These are phyloP conservation scores for Clitoria ternatea DNA, from an alignment of 306 rosid species.

Conservation along the genomic window DNA sequence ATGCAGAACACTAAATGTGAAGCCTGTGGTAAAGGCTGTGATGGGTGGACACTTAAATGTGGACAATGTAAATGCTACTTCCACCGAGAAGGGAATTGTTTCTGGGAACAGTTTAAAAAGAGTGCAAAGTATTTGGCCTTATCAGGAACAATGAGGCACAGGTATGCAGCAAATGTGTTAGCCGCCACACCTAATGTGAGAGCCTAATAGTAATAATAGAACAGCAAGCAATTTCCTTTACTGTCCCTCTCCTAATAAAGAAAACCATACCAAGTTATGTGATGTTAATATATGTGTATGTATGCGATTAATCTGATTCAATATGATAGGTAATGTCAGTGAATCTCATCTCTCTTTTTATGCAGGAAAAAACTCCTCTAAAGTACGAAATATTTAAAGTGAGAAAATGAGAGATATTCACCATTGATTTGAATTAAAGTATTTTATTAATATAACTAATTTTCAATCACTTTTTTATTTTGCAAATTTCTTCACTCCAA, in stretches of 20 bases:
- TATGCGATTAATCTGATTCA: not conserved
- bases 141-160: not conserved
- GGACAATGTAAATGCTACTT: not conserved
- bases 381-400: too few relatives aligned
- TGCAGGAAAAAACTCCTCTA: too few relatives aligned
- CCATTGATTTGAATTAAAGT: too few relatives aligned
- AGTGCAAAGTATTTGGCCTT: not conserved
- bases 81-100: not conserved
- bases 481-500: too few relatives aligned
- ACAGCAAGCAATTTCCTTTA: not conserved
- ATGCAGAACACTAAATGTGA: not conserved
- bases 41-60: constrained; percentile 7
- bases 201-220: not conserved
- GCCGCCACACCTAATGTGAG: not conserved
- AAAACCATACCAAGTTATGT: not conserved
- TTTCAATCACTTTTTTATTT: too few relatives aligned
- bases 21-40: not conserved
- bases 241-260: not conserved
- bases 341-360: not conserved
- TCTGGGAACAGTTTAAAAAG: not conserved
- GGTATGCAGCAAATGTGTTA: constrained; percentile 1
- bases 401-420: too few relatives aligned
- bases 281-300: too few relatives aligned
- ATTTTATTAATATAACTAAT: too few relatives aligned
- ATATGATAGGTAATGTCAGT: not conserved